Percentiles rank a stretch among this genome's conserved stretches.
Conservation (phyloP, 352 stramenopile genomes). For the Phytophthora pluvialis region DNA sequence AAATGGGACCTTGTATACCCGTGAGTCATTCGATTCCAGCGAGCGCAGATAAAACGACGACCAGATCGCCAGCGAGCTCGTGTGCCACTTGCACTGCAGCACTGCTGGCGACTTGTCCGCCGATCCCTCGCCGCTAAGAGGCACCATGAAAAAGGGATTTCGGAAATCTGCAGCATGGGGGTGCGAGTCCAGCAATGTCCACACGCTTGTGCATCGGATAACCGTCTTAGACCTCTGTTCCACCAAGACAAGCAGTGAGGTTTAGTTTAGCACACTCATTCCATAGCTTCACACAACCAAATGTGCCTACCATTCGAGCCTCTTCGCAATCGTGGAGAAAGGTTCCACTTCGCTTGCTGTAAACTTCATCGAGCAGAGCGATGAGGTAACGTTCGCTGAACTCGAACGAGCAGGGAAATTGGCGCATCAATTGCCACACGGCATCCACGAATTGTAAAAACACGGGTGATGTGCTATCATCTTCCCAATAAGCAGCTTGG, state of each 20-base stretch:
- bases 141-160: conserved; percentile 84
- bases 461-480: conserved; percentile 97
- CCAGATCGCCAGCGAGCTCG: conserved; percentile 83
- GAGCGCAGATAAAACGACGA: conserved; percentile 85
- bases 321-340: conserved; percentile 97
- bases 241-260: not conserved
- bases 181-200: conserved; percentile 61
- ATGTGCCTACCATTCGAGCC: conserved; percentile 69
- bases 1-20: conserved; percentile 72
- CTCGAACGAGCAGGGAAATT: conserved; percentile 98
- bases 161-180: conserved; percentile 54
- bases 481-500: conserved; percentile 88
- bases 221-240: conserved; percentile 63
- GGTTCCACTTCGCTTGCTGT: conserved; percentile 96
- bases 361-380: conserved; percentile 95
- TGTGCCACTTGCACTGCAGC: conserved; percentile 90
- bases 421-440: conserved; percentile 96
- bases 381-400: conserved; percentile 96
- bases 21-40: conserved; percentile 81
- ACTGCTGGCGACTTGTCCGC: conserved; percentile 68
- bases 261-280: not conserved
- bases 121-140: conserved; percentile 39
- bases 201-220: conserved; percentile 68
- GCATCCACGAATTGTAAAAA: conserved; percentile 99
- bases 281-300: not conserved